These are phyloP conservation scores for Cokeromyces recurvatus DNA, from an alignment of 371 early-diverging fungal species.

Conservation along the genomic window DNA sequence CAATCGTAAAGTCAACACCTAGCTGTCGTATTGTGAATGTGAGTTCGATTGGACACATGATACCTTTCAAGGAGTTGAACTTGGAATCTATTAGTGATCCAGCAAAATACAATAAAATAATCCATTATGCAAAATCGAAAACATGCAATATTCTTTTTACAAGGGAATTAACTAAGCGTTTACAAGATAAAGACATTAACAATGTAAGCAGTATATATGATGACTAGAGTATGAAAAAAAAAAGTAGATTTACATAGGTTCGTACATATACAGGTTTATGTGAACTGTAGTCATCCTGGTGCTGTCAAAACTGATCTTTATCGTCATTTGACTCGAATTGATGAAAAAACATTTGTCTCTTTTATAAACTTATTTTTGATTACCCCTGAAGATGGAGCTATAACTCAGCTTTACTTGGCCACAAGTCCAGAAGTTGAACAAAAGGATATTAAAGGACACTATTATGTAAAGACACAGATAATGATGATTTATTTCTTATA, in stretches of 20 bases:
- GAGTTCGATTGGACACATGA: conserved; percentile 39
- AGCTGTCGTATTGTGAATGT: conserved; percentile 59
- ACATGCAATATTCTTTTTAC: conserved; percentile 35
- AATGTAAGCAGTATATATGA: too few relatives aligned
- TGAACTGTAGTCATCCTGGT: conserved; percentile 72
- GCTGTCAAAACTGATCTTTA: conserved; percentile 48
- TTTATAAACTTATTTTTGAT: too few relatives aligned
- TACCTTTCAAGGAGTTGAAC: conserved; percentile 18
- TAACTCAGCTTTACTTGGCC: conserved; percentile 61
- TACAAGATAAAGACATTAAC: conserved; percentile 10
- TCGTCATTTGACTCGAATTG: too few relatives aligned
- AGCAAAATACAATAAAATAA: conserved; percentile 13
- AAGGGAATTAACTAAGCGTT: conserved; percentile 3
- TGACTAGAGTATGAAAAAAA: too few relatives aligned
- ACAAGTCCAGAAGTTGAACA: conserved; percentile 59
- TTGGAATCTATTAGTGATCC: conserved; percentile 42
- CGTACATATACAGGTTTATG: conserved; percentile 44
- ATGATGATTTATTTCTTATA: too few relatives aligned
- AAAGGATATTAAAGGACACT: conserved; percentile 45
- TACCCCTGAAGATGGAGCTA: conserved; percentile 47
- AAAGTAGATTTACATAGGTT: too few relatives aligned
- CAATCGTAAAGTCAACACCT: conserved; percentile 46
- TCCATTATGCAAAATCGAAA: conserved; percentile 24
- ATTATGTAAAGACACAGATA: too few relatives aligned
- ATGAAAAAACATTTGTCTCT: too few relatives aligned